Conservation (phyloP, 352 stramenopile genomes). For the Phytophthora pseudosyringae region DNA sequence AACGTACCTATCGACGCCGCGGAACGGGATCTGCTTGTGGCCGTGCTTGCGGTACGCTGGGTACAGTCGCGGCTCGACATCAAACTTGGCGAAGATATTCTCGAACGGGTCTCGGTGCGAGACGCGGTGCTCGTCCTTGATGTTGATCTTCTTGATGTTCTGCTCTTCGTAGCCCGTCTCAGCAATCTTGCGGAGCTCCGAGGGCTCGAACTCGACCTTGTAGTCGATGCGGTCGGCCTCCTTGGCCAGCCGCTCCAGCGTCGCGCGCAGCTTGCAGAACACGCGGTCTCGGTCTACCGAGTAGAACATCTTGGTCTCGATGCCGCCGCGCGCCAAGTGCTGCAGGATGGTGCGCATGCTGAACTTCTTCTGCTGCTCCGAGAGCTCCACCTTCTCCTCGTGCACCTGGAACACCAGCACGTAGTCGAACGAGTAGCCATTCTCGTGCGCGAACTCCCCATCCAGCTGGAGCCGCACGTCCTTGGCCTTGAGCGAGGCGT, state of each 20-base stretch:
- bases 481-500: conserved; percentile 65
- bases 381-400: conserved; percentile 65
- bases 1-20: conserved; percentile 64
- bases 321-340: conserved; percentile 65
- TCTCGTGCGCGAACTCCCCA: conserved; percentile 62
- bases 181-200: conserved; percentile 61
- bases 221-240: conserved; percentile 82
- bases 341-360: conserved; percentile 79
- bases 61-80: conserved; percentile 68
- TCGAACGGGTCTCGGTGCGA: conserved; percentile 68
- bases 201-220: conserved; percentile 76
- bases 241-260: conserved; percentile 66
- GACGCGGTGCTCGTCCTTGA: conserved; percentile 54
- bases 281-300: conserved; percentile 67
- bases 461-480: conserved; percentile 70
- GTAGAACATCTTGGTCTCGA: conserved; percentile 90
- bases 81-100: conserved; percentile 83
- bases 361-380: conserved; percentile 63
- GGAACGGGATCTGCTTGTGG: conserved; percentile 73
- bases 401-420: conserved; percentile 85
- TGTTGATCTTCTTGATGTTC: conserved; percentile 70
- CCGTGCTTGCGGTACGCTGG: conserved; percentile 76
- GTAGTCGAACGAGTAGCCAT: conserved; percentile 86
- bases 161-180: conserved; percentile 61
- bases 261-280: conserved; percentile 81